Evolutionary conservation across 768 basidiomycete genomes (phyloP), one percentile per base, ranked within the genome.

Genomic region (Suillus sp.): DNA sequence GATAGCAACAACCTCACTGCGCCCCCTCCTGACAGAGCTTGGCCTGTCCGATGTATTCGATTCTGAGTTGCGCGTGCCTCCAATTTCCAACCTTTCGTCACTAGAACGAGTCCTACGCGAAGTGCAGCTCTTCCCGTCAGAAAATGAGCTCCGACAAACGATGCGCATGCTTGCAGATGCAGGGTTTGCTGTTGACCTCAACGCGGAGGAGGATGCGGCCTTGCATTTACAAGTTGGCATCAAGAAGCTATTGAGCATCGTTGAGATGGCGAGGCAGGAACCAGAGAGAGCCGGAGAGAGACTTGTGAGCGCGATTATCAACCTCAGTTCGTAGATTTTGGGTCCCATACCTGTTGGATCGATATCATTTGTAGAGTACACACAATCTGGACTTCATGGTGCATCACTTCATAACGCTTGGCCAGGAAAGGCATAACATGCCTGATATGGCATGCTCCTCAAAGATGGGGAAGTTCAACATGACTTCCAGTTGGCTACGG

Each of bases 231-330:
- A 89, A 66, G 90, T 99, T 54, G 97, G 97, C 0, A 87, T 99
- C 70, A 99, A 99, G 86, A 95, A 92, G 77, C 71, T 99, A 74
- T 75, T 99, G 72, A 93, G 89, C 64, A 83, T 92, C 61, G 83
- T 96, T 22, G 97, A 99, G 82, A 98, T 97, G 96, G 93, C 96
- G 55, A 83, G 96, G 70, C 97, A 99, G 78, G 96, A 97, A 71
- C 93, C 93, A 1, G 88, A 92, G 57, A 89, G 87, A 65, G 90
- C 88, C 18, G 92, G 86, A 34, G 86, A 89, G 70, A 81, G 92
- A 63, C 75, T 95, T 64, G 83, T 82, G 62, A 81, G 80, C 54
- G 86, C 85, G 42, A 73, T 93, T 61, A 81, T 91, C 79, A 86
- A 82, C 11, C 70, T 90, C 9, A 57, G 37, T 58, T 73, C 60